Evolutionary conservation across 2,329 filamentous ascomycete species (phyloP).

Genomic region (Lasiodiplodia theobromae): DNA sequence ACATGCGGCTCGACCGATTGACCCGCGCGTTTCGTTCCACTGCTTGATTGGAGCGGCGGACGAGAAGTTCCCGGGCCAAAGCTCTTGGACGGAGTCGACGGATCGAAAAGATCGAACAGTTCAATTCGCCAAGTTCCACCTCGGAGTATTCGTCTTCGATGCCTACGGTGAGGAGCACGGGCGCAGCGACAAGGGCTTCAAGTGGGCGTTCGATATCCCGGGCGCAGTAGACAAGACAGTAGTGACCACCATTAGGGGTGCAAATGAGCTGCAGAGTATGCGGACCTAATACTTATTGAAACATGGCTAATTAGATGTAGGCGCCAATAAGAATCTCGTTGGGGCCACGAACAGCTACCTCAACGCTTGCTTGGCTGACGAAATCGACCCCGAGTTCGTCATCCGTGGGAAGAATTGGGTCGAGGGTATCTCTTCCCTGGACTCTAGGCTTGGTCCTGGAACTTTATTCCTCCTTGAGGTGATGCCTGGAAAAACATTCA

Average conservation of each 20-base stretch:
- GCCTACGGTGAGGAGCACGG: conserved; percentile 42
- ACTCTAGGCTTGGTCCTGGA: conserved; percentile 34
- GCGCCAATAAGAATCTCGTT: conserved; percentile 33
- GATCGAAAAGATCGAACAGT: conserved; percentile 30
- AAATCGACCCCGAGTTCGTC: conserved; percentile 38
- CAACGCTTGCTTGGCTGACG: conserved; percentile 36
- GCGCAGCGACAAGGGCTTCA: conserved; percentile 38
- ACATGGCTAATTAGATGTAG: conserved; percentile 32
- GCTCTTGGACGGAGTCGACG: conserved; percentile 30
- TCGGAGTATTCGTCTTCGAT: conserved; percentile 41
- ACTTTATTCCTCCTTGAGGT: conserved; percentile 39
- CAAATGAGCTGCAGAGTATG: conserved; percentile 37
- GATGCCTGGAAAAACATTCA: conserved; percentile 38
- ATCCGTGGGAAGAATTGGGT: conserved; percentile 40
- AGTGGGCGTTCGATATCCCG: conserved; percentile 38
- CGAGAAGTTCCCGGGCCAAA: conserved; percentile 31
- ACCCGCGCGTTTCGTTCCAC: conserved; percentile 42
- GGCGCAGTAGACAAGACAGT: conserved; percentile 37
- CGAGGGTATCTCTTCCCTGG: conserved; percentile 33
- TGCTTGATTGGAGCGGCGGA: conserved; percentile 37
- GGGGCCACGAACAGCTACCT: conserved; percentile 35
- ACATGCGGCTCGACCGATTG: conserved; percentile 34
- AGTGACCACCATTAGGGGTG: conserved; percentile 35
- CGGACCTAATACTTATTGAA: not conserved
- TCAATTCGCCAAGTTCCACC: conserved; percentile 7